Evolutionary conservation across 495 filamentous ascomycete genomes (phyloP), one percentile per base, ranked within the genome.

Genomic region (Bathelium albidoporum): DNA sequence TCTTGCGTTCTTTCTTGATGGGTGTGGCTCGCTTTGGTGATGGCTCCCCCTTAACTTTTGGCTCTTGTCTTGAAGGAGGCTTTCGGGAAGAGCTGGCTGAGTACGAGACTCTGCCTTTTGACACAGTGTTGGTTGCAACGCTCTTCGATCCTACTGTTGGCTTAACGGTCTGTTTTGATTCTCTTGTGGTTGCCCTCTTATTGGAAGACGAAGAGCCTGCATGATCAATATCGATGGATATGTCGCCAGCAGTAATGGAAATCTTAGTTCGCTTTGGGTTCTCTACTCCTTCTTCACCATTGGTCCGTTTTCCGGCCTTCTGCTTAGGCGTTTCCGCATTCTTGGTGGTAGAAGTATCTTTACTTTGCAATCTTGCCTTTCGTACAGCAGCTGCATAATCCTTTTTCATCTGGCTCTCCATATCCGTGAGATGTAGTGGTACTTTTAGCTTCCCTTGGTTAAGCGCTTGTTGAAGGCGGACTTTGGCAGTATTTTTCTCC

Each of bases 401-500:
- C 61, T 78, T 82, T 74, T 77, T 82, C 68, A 84, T 65, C 34
- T 79, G 76, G n/a, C 69, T 45, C 70, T 85, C 82, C 22, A 83
- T 43, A 61, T 71, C 74, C 62, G 55, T 44, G 29, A 83, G 72
- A 34, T 72, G 63, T 4, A 65, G 24, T 2, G 82, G 82, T 7
- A 85, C 75, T 1, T 66, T 66, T 0, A 85, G 63, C 9, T 71
- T 75, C 7, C 73, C 77, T 20, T 62, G 62, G 58, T 79, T 79
- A 58, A 84, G 64, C 22, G 79, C 79, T 62, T 83, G 79, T 32
- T 78, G 75, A 4, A 87, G 72, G 32, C 81, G 71, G 76, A 82
- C 80, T 69, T 83, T 80, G 24, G 83, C 82, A 0, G 76, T 77
- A 4, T 79, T 79, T 67, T 85, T 84, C 32, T 73, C 74, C 66